Evolutionary conservation across 2,329 filamentous ascomycete genomes (phyloP).

Genomic region (Fusarium pseudoanthophilum): DNA sequence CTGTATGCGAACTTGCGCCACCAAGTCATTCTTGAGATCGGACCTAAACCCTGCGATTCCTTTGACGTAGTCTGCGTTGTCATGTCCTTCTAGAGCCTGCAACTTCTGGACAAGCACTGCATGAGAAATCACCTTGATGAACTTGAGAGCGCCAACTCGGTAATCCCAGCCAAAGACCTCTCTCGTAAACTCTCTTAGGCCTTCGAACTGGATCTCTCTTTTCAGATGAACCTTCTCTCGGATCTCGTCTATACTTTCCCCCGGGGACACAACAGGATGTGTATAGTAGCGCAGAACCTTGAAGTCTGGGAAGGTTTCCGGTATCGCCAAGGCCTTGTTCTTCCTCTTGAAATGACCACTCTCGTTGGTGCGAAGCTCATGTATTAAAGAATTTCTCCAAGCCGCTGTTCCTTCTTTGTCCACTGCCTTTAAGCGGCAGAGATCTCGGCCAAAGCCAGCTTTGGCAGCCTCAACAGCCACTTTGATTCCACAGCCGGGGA

Average conservation of each 20-base stretch:
- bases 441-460: constrained; percentile 82
- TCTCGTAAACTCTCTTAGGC: constrained; percentile 77
- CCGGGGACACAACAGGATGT: constrained; percentile 82
- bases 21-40: constrained; percentile 79
- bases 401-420: constrained; percentile 68
- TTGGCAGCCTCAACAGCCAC: constrained; percentile 89
- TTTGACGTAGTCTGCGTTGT: constrained; percentile 65
- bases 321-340: constrained; percentile 79
- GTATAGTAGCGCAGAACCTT: constrained; percentile 89
- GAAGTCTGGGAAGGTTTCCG: constrained; percentile 81
- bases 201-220: constrained; percentile 49
- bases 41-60: constrained; percentile 74
- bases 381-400: constrained; percentile 78
- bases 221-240: constrained; percentile 41
- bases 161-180: constrained; percentile 90
- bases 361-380: constrained; percentile 86
- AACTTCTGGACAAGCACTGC: constrained; percentile 75
- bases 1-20: constrained; percentile 80
- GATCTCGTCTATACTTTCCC: constrained; percentile 53
- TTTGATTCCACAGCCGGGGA: constrained; percentile 88
- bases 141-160: constrained; percentile 82
- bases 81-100: constrained; percentile 30
- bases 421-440: constrained; percentile 72
- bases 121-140: constrained; percentile 82
- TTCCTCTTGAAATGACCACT: constrained; percentile 81